Evolutionary conservation across 2,329 filamentous ascomycete species (phyloP), one percentile per base, ranked within the genome.

Genomic region (Gaeumannomyces sp.): DNA sequence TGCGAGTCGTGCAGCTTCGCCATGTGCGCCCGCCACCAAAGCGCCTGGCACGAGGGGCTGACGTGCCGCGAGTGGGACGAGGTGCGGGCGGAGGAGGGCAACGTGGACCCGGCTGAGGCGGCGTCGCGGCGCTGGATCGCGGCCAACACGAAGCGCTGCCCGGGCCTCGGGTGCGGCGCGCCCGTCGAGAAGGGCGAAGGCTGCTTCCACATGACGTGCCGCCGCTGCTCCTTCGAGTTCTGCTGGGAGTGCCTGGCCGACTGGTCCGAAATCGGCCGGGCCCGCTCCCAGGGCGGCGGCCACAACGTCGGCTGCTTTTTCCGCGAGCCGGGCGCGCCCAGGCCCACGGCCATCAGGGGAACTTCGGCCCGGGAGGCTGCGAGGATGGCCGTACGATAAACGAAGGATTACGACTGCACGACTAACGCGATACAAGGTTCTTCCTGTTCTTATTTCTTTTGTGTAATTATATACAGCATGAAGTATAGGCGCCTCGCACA

Each of bases 151-250:
- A 73, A 73, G 62, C 53, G 59, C 2, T 74, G 72, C 56, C 70
- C 70, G 1, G 67, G 69, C 3, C 28, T 25, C 3, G 63, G 63
- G 0, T 74, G 72, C 65, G 65, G 67, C 0, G 64, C 67, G 0
- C 59, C 65, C n/a, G 64, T 73, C n/a, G 65, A 69, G 62, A 73
- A 72, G 60, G 63, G 66, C n/a, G 75, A 72, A 0, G 76, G 76
- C 0, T 79, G 76, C 65, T 76, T 76, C 65, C 76, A 78, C 67
- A 78, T 78, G 76, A 77, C 74, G 0, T 78, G 76, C 68, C 66
- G 71, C 14, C 71, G 72, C 59, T 79, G 76, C 68, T 70, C 71
- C 27, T 72, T 74, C 62, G 74, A 78, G 68, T 79, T 74, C 64
- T 74, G 73, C 69, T 75, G 73, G 73, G 67, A 70, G 62, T 74